phyloP scores from a whole-genome alignment of 179 eudicot genomes.

The Silene coronaria region DNA sequence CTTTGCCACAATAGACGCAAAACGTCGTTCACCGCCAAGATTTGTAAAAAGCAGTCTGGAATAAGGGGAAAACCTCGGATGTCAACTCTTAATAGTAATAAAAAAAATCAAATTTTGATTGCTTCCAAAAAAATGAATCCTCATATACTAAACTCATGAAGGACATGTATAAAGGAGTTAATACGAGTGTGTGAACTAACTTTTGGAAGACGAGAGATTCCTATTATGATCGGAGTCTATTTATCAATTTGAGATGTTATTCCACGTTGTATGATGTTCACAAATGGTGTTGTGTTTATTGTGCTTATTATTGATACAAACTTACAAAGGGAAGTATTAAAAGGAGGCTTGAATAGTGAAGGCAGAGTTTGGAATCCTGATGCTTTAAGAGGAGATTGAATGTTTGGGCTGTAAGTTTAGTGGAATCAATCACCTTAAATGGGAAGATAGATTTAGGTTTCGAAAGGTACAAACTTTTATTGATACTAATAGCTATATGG shows the following conservation, averaged over 20 bases:
- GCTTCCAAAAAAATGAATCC: neutral
- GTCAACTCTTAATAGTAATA: neutral
- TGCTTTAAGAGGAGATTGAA: neutral
- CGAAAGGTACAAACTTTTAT: no score
- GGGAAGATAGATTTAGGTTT: no score
- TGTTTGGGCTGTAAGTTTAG: no score
- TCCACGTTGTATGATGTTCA: neutral
- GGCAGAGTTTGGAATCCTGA: neutral
- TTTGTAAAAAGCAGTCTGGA: constrained; percentile 83
- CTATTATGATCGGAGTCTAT: neutral
- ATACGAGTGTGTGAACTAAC: neutral
- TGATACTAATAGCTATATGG: no score
- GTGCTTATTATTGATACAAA: neutral
- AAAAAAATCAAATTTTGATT: neutral
- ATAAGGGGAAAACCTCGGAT: neutral
- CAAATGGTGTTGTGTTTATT: neutral
- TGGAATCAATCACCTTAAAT: no score
- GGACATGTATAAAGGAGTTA: neutral
- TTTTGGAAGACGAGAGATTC: neutral
- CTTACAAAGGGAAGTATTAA: neutral
- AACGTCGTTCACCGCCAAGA: constrained; percentile 97
- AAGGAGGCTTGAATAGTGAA: neutral
- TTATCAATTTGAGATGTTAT: neutral
- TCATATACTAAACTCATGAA: neutral
- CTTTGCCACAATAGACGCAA: constrained; percentile 98